Evolutionary conservation across 2,329 filamentous ascomycete species (phyloP), one percentile per base, ranked within the genome.

Genomic region (Alternaria brassicae): DNA sequence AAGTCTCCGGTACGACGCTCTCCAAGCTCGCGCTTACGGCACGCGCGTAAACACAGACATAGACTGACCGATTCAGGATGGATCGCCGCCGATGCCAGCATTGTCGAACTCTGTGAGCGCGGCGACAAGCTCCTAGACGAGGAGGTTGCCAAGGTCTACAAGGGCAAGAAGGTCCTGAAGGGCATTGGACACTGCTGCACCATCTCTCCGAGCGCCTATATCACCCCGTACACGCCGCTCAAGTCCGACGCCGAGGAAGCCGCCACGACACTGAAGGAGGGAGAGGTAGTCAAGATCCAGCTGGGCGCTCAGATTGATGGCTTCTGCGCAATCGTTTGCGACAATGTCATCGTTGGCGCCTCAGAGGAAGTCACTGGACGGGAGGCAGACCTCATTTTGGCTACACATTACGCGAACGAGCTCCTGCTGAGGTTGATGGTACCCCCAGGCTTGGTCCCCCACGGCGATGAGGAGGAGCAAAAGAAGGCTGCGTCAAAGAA

Each of bases 241-340:
- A 88, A 88, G 69, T 89, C 93, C 66, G 95, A 99, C 75, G 84
- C 90, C 78, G 88, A 90, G 77, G 95, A 99, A 84, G 92, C 94
- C 62, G 86, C 85, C 58, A 84, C 86, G 48, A 88, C 89, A 74
- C 85, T 99, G 71, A 91, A 97, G 83, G 86, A 89, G 51, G 91
- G 89, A 63, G 95, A 99, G 83, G 82, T 91, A 62, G 86, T 97
- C 82, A 99, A 99, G 88, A 95, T 99, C 78, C 95, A 99, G 83
- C 88, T 99, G n/a, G 95, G 95, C 75, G 95, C 95, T 52, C 95
- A 99, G 83, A 97, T 99, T 66, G 92, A 98, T 82, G 95, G 95
- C 54, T 96, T 98, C 76, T 93, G 92, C 71, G 91, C 94, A 69
- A 97, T 99, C 77, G 91, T 97, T 71, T 97, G 95, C 82, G 91